Conservation (phyloP, 129 eudicot species). For the Solidago caesia region DNA sequence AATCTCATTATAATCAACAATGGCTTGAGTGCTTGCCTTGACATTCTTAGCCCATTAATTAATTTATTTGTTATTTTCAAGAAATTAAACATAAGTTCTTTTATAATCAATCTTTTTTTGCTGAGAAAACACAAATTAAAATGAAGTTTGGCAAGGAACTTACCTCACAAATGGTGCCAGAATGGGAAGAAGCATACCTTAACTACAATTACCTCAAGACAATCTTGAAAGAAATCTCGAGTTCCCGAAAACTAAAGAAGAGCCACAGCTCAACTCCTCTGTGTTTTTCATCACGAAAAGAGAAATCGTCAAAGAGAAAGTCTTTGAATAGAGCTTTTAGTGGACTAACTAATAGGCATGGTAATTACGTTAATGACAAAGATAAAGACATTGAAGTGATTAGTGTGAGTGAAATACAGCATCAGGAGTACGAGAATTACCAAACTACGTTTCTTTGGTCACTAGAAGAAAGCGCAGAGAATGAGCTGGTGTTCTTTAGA, state of each 20-base stretch:
- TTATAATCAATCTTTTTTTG: too few species aligned
- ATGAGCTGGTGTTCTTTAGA: slow-evolving; percentile 35
- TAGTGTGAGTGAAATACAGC: slow-evolving; percentile 31
- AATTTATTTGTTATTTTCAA: not conserved
- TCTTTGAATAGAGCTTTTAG: slow-evolving; percentile 60
- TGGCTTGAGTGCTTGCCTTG: not conserved
- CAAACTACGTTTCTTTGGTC: slow-evolving; percentile 24
- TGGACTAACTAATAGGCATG: slow-evolving; percentile 44
- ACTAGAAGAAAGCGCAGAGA: slow-evolving; percentile 34
- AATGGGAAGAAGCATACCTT: slow-evolving; percentile 72
- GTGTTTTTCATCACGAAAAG: not conserved
- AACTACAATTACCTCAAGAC: slow-evolving; percentile 51
- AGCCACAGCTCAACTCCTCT: slow-evolving; percentile 9
- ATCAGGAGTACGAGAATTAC: slow-evolving; percentile 21
- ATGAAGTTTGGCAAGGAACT: slow-evolving; percentile 74
- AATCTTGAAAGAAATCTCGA: slow-evolving; percentile 41
- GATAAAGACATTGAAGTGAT: slow-evolving; percentile 42
- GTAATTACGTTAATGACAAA: not conserved
- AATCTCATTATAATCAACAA: slow-evolving; percentile 13
- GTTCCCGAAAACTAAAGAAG: slow-evolving; percentile 20
- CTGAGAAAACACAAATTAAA: not conserved
- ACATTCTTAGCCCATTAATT: not conserved
- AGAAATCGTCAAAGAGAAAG: slow-evolving; percentile 21
- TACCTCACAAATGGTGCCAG: slow-evolving; percentile 62
- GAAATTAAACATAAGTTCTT: too few species aligned